Percentiles rank a stretch among this genome's conserved stretches.
Evolutionary conservation across 371 early-diverging fungal species (phyloP).

Genomic region (Syncephalastrum contaminatum): DNA sequence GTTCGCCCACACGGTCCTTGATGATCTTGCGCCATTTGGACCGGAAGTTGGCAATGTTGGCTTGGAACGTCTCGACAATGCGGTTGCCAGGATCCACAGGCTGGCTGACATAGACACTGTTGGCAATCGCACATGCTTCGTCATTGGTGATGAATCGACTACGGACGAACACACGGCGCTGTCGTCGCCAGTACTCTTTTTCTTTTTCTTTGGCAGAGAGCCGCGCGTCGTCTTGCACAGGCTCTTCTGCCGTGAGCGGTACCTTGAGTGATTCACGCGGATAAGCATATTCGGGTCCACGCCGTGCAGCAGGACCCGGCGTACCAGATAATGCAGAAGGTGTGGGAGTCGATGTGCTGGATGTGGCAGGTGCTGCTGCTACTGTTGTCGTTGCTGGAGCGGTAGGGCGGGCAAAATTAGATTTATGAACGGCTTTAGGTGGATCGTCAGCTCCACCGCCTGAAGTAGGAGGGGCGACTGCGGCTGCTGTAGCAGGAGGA

Average conservation of each 20-base stretch:
- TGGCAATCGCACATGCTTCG: conserved; percentile 27
- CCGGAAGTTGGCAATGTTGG: conserved; percentile 21
- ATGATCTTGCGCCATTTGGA: conserved; percentile 23
- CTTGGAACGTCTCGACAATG: conserved; percentile 17
- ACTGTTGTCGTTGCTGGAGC: background rate
- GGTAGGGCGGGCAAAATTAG: no score
- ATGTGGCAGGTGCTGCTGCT: background rate
- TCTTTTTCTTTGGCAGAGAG: conserved; percentile 24
- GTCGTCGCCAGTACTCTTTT: conserved; percentile 36
- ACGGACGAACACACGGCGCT: conserved; percentile 36
- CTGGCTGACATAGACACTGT: conserved; percentile 20
- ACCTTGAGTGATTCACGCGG: conserved; percentile 20
- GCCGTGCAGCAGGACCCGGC: conserved; percentile 2
- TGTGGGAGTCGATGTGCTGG: background rate
- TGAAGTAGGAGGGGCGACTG: no score
- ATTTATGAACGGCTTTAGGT: no score
- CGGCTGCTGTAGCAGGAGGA: no score
- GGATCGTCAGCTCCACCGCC: no score
- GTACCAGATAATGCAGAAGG: background rate
- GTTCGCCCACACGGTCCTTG: conserved; percentile 12
- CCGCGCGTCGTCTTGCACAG: conserved; percentile 13
- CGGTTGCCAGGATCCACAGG: conserved; percentile 11
- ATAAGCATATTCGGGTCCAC: conserved; percentile 20
- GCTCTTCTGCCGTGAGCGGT: conserved; percentile 13
- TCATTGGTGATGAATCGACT: conserved; percentile 36